Evolutionary conservation across 2,329 filamentous ascomycete species (phyloP), one percentile per base, ranked within the genome.

Genomic region (Trichoderma aggressivum): DNA sequence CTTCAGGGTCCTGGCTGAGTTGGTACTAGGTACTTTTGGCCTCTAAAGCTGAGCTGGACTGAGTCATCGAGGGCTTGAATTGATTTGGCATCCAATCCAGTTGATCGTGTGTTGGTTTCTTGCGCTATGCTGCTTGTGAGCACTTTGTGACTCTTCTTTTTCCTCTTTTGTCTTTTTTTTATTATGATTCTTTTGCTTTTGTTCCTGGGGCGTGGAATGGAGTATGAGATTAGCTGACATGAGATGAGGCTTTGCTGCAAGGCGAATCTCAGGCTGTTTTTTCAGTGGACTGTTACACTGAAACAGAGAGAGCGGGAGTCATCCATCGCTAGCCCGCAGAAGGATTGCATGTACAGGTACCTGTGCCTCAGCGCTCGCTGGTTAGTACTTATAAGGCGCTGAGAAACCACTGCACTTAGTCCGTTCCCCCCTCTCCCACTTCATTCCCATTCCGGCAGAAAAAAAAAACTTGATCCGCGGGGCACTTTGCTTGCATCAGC

Each of bases 381-480:
- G n/a, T n/a, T n/a, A n/a, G 47, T 65, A 65, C 62, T 65, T 65
- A 65, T n/a, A 55, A 65, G 39, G 30, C 36, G 47, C 62, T 65
- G 62, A 65, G 53, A 65, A 65, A 65, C 62, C 62, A 55, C 43
- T 10, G 39, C 39, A 43, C 18, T 36, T 36, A 39, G 36, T 39
- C 36, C n/a, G n/a, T n/a, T 0, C 43, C 12, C 26, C 18, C 24
- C 39, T 47, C 18, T 28, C 24, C 30, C 47, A 21, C 62, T 53
- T 65, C 47, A 36, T 21, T 60, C 58, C 18, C 58, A 55, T 65
- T 65, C 62, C 62, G 62, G 62, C 62, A 65, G 62, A 55, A 65
- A 65, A 65, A 61, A 59, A 65, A 65, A 65, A 50, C 43, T 58
- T 32, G 28, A 60, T 60, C n/a, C 58, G 58, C 58, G 58, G 58